Evolutionary conservation across 148 eudicot genomes (phyloP).

Genomic region (Persicaria maculosa): DNA sequence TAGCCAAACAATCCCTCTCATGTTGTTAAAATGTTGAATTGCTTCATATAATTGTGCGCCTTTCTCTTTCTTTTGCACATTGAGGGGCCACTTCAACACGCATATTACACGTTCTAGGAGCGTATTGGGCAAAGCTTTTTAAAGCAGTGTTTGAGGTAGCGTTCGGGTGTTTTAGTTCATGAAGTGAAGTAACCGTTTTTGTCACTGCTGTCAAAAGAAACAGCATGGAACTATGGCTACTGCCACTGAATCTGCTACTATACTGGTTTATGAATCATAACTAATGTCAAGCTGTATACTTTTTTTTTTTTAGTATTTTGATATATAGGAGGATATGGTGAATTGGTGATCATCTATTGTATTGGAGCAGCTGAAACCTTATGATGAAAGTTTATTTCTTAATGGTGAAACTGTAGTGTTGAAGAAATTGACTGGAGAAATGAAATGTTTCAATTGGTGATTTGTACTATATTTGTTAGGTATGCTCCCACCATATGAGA

Average conservation of each 20-base stretch:
- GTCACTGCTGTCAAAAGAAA: too few species aligned
- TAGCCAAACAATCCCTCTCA: constrained; percentile 5
- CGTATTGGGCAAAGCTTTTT: too few species aligned
- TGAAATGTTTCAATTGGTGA: background rate
- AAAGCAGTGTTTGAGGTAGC: too few species aligned
- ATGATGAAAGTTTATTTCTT: background rate
- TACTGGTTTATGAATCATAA: background rate
- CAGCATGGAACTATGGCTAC: too few species aligned
- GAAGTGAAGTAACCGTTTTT: too few species aligned
- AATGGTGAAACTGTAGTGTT: constrained; percentile 3
- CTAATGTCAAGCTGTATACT: background rate
- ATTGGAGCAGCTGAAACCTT: background rate
- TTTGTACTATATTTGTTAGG: constrained; percentile 1
- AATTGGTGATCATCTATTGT: background rate
- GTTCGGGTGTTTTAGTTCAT: too few species aligned
- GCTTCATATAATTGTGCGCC: background rate
- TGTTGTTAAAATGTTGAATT: constrained; percentile 8
- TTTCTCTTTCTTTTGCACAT: background rate
- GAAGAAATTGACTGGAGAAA: background rate
- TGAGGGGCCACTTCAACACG: background rate
- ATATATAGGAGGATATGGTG: background rate
- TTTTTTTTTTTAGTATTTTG: background rate
- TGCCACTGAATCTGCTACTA: too few species aligned
- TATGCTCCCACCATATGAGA: constrained; percentile 1
- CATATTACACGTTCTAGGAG: background rate